Evolutionary conservation across 331 rosid species (phyloP).

Genomic region (Acacia concinna): DNA sequence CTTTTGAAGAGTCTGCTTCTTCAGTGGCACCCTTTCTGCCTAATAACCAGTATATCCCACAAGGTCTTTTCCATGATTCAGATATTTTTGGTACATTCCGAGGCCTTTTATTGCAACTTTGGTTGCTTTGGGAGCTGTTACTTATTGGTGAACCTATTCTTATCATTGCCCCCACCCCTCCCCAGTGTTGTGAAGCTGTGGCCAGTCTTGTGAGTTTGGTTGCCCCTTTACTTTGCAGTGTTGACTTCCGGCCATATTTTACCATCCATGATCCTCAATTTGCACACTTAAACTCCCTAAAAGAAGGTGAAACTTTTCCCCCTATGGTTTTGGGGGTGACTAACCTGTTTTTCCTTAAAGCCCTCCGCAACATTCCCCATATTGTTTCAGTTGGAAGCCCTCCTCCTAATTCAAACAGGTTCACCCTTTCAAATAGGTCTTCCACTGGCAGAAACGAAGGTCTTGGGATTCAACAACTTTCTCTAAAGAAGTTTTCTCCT

Average conservation of each 20-base stretch:
- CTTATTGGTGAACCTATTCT: conserved; percentile 89
- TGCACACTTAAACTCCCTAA: conserved; percentile 68
- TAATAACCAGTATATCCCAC: conserved; percentile 68
- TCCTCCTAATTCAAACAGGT: conserved; percentile 57
- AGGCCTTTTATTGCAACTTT: conserved; percentile 83
- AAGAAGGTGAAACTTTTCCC: conserved; percentile 73
- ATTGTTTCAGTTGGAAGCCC: conserved; percentile 92
- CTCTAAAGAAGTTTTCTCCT: conserved; percentile 78
- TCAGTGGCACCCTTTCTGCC: conserved; percentile 81
- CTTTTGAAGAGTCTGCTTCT: conserved; percentile 68
- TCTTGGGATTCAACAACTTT: conserved; percentile 74
- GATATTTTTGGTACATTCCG: conserved; percentile 85
- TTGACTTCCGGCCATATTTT: conserved; percentile 93
- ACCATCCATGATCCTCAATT: conserved; percentile 88
- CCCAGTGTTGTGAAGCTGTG: conserved; percentile 95
- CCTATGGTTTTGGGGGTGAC: conserved; percentile 89
- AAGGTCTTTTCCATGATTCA: conserved; percentile 89
- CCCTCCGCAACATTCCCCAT: conserved; percentile 76
- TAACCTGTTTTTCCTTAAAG: conserved; percentile 89
- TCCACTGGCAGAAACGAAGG: conserved; percentile 67
- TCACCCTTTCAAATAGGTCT: conserved; percentile 48
- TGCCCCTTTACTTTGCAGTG: conserved; percentile 86
- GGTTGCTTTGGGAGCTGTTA: conserved; percentile 92
- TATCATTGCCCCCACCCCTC: conserved; percentile 87
- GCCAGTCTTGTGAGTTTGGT: conserved; percentile 93